A percentile compares a stretch with the other conserved stretches of the same genome.
Conservation (phyloP, 2,329 filamentous ascomycete genomes). For the Coniochaeta prunicola region DNA sequence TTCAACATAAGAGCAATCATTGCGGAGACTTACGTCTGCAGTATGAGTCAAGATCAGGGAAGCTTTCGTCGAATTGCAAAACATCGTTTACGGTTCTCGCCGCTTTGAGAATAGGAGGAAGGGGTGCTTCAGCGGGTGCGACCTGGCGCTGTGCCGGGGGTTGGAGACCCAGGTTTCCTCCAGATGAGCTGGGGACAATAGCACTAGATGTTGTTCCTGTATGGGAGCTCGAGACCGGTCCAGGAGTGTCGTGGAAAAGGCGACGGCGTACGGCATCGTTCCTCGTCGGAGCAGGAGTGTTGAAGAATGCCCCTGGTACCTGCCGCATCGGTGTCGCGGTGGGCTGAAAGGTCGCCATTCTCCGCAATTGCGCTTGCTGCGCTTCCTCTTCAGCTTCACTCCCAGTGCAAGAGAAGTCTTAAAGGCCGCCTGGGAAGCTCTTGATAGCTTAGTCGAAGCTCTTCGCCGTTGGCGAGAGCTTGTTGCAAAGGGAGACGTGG, state of each 20-base stretch:
- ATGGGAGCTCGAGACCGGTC: constrained; percentile 1
- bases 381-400: neutral
- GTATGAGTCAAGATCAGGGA: constrained; percentile 84
- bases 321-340: constrained; percentile 61
- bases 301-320: constrained; percentile 68
- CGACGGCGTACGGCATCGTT: constrained; percentile 43
- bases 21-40: constrained; percentile 62
- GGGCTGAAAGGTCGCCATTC: constrained; percentile 1
- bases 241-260: constrained; percentile 32
- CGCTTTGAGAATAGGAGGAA: constrained; percentile 70
- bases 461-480: neutral
- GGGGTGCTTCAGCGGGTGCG: constrained; percentile 29
- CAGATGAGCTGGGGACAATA: constrained; percentile 14
- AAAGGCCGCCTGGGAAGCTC: neutral
- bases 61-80: constrained; percentile 68
- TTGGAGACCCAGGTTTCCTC: neutral
- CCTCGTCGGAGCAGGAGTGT: constrained; percentile 60
- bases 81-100: constrained; percentile 77
- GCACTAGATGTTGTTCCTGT: constrained; percentile 4
- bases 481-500: neutral
- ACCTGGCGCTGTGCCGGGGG: constrained; percentile 10
- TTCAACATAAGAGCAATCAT: neutral
- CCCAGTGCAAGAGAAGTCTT: neutral
- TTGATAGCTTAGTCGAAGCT: neutral
- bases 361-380: neutral